Percentiles rank a stretch among this genome's conserved stretches.
Conservation (phyloP, 306 rosid species). For the Rosa persica region DNA sequence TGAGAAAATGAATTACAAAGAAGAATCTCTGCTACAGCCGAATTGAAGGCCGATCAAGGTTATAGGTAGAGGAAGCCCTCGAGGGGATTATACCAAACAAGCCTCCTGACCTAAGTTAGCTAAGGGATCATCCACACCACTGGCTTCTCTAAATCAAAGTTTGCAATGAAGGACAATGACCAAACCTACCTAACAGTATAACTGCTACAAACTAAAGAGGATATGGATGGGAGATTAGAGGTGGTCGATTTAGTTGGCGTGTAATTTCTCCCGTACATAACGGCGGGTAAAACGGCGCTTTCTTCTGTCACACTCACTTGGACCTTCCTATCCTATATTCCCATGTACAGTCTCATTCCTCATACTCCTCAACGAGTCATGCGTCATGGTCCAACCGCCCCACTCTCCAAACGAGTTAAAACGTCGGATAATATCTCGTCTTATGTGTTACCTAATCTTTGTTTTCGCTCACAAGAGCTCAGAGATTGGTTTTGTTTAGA, state of each 20-base stretch:
- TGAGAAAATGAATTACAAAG: no score
- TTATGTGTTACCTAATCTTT: not conserved
- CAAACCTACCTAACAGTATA: not conserved
- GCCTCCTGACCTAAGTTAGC: no score
- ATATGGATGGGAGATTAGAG: not conserved
- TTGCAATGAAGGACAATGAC: not conserved
- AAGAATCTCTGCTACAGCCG: no score
- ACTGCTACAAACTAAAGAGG: not conserved
- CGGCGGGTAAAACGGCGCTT: slow-evolving; percentile 16
- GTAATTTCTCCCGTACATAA: slow-evolving; percentile 1
- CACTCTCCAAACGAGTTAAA: not conserved
- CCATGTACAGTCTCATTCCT: not conserved
- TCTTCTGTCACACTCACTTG: not conserved
- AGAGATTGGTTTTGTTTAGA: not conserved
- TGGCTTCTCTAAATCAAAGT: no score
- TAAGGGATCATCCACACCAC: no score
- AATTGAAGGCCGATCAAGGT: no score
- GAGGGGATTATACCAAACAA: no score
- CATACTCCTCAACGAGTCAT: not conserved
- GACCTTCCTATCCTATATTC: slow-evolving; percentile 5
- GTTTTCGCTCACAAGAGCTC: not conserved
- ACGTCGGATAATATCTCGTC: not conserved
- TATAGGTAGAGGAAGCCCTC: no score
- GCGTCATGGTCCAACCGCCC: not conserved
- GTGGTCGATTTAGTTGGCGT: not conserved